These are phyloP conservation scores for Hymenoscyphus scutula DNA, from an alignment of 2,329 filamentous ascomycete genomes.

Conservation along the genomic window DNA sequence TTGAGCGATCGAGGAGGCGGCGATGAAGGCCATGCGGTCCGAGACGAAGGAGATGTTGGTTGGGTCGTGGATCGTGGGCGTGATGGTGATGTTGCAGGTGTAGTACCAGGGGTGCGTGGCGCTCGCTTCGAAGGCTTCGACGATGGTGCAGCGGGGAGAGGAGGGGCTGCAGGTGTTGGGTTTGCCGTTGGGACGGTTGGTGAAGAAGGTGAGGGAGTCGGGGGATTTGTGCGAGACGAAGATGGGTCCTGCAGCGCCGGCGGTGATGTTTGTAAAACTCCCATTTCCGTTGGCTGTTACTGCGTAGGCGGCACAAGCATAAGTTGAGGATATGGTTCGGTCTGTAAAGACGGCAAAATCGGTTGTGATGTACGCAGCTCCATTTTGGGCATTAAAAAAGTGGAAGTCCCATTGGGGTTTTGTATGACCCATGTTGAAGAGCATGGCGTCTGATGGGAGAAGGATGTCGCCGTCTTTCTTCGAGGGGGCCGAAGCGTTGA, in stretches of 20 bases:
- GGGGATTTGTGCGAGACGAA: constrained; percentile 30
- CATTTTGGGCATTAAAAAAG: constrained; percentile 39
- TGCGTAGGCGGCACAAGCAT: constrained; percentile 35
- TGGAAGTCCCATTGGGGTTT: constrained; percentile 33
- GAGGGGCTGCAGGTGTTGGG: constrained; percentile 19
- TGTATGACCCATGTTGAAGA: neutral
- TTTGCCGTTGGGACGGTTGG: constrained; percentile 24
- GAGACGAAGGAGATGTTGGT: constrained; percentile 34
- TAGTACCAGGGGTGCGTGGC: constrained; percentile 42
- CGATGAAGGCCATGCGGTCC: constrained; percentile 37
- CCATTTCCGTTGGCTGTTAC: constrained; percentile 39
- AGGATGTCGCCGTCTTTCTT: neutral
- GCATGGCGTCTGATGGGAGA: neutral
- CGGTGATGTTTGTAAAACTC: constrained; percentile 28
- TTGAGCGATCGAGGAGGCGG: constrained; percentile 41
- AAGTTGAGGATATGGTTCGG: constrained; percentile 35
- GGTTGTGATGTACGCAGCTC: constrained; percentile 10
- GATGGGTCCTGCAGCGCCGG: constrained; percentile 30
- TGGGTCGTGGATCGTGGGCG: constrained; percentile 36
- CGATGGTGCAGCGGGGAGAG: constrained; percentile 26
- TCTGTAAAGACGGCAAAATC: constrained; percentile 35
- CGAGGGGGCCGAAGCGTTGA: constrained; percentile 15
- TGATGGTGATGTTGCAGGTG: constrained; percentile 41
- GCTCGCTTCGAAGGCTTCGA: constrained; percentile 42
- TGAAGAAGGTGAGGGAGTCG: constrained; percentile 41